Base-by-base conservation (phyloP, 805 yeast genomes). In the Naumovozyma castellii region DNA sequence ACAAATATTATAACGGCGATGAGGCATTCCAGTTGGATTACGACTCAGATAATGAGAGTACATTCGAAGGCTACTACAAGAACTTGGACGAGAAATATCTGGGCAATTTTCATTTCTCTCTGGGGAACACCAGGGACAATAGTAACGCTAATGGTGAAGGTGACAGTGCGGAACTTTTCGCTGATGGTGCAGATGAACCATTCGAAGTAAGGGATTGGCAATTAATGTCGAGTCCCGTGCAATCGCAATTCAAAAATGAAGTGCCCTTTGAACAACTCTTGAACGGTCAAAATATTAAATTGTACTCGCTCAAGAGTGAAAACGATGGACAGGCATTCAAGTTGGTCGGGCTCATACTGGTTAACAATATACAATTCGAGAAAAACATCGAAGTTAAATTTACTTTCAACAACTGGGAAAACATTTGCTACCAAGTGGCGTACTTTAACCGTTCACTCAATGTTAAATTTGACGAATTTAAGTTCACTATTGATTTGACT, bases 331-430 rank as follows among this genome's bases (percentile, higher is more conserved):
- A 33, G 9, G 32, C 42, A 19, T 49, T 50, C 31, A 50, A 49
- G 34, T 34, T 60, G 10, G 36, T 40, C n/a, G 62, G 64, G 18
- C 43, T 49, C 34, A 46, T 60, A 13, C 51, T 47, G 30, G 63
- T 54, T 32, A 49, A 54, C 28, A 61, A 61, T 42, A 40, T 61
- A 37, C 54, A 53, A 38, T 61, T 56, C 38, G 64, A 61, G 41
- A 61, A 61, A 42, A 47, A 46, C 18, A 47, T 59, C 22, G 58
- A 59, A 41, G 45, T 57, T 38, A 61, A 61, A 41, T 56, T 52
- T 35, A 53, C 62, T 16, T 59, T 59, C 38, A 54, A 59, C 40
- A 38, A 45, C 14, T 61, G 65, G 65, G 43, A 43, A 14, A 54
- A 51, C 36, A 57, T 61, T 13, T 59, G 53, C 38, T 59, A 56